Percentiles rank a stretch among this genome's conserved stretches.
Evolutionary conservation across 306 rosid genomes (phyloP).

Genomic region (Fragaria ananassa): DNA sequence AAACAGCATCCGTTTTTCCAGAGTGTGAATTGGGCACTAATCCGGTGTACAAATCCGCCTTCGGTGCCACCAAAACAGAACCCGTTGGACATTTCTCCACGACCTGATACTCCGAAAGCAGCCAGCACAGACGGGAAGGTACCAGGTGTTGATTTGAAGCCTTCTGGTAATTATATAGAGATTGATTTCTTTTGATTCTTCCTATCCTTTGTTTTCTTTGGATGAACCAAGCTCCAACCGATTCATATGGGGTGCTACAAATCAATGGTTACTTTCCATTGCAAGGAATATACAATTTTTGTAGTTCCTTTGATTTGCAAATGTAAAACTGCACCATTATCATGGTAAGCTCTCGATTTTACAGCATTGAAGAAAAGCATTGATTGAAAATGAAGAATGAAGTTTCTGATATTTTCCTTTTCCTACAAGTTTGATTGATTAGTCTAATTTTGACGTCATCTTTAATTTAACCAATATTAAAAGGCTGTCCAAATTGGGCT

Average conservation of each 20-base stretch:
- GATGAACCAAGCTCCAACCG: slow-evolving; percentile 33
- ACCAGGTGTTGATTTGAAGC: slow-evolving; percentile 69
- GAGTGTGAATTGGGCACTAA: slow-evolving; percentile 88
- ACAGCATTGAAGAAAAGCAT: slow-evolving; percentile 30
- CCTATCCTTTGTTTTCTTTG: slow-evolving; percentile 18
- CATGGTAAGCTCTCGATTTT: slow-evolving; percentile 23
- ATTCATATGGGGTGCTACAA: slow-evolving; percentile 33
- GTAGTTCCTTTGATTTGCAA: slow-evolving; percentile 30
- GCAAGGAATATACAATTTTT: slow-evolving; percentile 28
- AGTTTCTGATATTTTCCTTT: slow-evolving; percentile 36
- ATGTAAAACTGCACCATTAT: slow-evolving; percentile 35
- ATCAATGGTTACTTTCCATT: slow-evolving; percentile 49
- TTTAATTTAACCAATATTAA: not conserved
- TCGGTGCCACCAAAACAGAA: slow-evolving; percentile 60
- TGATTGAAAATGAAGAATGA: slow-evolving; percentile 40
- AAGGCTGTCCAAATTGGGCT: not conserved
- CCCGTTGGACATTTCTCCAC: slow-evolving; percentile 30
- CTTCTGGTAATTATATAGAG: slow-evolving; percentile 91
- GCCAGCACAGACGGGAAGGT: slow-evolving; percentile 37
- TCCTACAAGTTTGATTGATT: not conserved
- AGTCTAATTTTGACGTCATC: not conserved
- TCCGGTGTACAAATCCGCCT: slow-evolving; percentile 93
- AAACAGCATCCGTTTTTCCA: slow-evolving; percentile 97
- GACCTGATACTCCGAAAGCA: slow-evolving; percentile 26
- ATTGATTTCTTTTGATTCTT: slow-evolving; percentile 81